Conservation (phyloP, 2,329 filamentous ascomycete genomes). For the Xylaria sp. region DNA sequence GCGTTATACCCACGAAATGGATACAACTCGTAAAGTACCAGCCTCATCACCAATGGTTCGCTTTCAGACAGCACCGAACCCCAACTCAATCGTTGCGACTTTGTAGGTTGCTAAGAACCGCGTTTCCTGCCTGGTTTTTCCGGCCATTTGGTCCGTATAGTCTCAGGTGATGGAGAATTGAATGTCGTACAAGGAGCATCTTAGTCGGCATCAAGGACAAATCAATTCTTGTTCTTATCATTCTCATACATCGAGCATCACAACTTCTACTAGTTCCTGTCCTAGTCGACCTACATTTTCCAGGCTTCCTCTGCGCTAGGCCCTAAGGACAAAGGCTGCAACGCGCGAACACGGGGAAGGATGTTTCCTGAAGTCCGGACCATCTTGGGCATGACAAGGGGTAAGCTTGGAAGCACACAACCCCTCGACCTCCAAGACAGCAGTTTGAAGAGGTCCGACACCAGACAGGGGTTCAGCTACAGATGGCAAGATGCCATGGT, state of each 20-base stretch:
- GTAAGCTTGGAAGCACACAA: conserved; percentile 23
- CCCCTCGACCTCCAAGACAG: background rate
- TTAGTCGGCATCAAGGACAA: background rate
- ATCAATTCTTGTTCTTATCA: background rate
- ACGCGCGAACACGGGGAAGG: background rate
- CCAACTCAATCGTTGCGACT: background rate
- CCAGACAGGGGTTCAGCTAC: conserved; percentile 8
- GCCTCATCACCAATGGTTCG: background rate
- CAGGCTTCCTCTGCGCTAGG: background rate
- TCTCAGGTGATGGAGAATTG: conserved; percentile 7
- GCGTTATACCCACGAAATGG: background rate
- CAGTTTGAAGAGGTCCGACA: conserved; percentile 24
- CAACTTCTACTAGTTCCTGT: background rate
- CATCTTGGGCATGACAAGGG: conserved; percentile 17
- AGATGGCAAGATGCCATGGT: conserved; percentile 4
- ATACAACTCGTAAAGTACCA: conserved; percentile 3
- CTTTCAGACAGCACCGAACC: background rate
- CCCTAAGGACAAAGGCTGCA: background rate
- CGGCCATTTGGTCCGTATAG: background rate
- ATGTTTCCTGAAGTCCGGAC: conserved; percentile 7
- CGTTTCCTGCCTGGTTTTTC: conserved; percentile 6
- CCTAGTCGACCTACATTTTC: background rate
- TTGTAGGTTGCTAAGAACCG: conserved; percentile 2
- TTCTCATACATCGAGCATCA: background rate
- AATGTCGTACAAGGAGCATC: background rate